Conservation (phyloP, 805 yeast species). For the Candida wancherniae region DNA sequence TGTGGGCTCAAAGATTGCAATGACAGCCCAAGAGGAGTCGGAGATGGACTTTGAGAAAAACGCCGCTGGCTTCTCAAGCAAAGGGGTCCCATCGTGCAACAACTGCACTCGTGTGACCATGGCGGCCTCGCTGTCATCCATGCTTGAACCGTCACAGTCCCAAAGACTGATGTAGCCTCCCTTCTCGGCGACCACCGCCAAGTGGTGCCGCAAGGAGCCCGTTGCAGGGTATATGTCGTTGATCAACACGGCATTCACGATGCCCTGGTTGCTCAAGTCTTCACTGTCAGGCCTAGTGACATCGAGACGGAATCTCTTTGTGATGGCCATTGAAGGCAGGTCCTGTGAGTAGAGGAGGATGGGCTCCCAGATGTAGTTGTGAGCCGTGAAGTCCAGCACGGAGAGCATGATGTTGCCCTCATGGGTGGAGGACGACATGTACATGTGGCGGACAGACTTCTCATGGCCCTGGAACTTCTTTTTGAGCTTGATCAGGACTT, state of each 20-base stretch:
- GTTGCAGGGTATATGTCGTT: slow-evolving; percentile 24
- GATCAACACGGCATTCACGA: slow-evolving; percentile 30
- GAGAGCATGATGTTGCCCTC: slow-evolving; percentile 30
- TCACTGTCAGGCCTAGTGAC: slow-evolving; percentile 11
- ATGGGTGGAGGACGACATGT: slow-evolving; percentile 48
- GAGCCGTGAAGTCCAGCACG: slow-evolving; percentile 32
- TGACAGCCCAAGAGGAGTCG: slow-evolving; percentile 32
- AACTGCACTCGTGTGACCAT: slow-evolving; percentile 19
- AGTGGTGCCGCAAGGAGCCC: slow-evolving; percentile 22
- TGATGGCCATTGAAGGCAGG: slow-evolving; percentile 21
- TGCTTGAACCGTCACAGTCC: slow-evolving; percentile 45
- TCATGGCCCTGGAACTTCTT: slow-evolving; percentile 79
- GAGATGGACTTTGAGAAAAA: slow-evolving; percentile 19
- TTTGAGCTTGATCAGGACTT: slow-evolving; percentile 14
- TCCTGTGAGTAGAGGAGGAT: slow-evolving; percentile 17
- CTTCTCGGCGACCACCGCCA: slow-evolving; percentile 28
- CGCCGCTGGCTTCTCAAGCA: slow-evolving; percentile 19
- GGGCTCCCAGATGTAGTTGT: slow-evolving; percentile 43
- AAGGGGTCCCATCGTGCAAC: slow-evolving; percentile 3
- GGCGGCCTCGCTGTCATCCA: slow-evolving; percentile 28
- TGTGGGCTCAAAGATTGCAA: slow-evolving; percentile 45
- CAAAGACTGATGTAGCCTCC: slow-evolving; percentile 48
- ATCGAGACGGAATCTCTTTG: slow-evolving; percentile 31
- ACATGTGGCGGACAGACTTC: slow-evolving; percentile 66
- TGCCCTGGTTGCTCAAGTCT: slow-evolving; percentile 17